Conservation (phyloP, 352 stramenopile genomes). For the Phytophthora lateralis region DNA sequence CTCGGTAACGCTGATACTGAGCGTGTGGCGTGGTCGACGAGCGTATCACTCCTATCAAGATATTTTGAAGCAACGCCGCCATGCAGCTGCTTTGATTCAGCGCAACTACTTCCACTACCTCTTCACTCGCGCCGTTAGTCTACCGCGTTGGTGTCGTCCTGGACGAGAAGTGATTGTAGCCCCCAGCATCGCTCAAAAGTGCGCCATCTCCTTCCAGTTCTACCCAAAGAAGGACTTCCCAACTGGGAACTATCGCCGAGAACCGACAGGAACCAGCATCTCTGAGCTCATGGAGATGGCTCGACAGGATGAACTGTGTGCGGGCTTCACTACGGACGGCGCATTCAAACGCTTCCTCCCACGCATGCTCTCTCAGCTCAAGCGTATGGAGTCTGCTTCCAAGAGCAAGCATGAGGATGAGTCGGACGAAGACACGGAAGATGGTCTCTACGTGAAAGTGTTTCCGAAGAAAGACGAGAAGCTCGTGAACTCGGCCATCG, state of each 20-base stretch:
- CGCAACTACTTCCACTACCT: constrained; percentile 76
- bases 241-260: constrained; percentile 61
- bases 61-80: constrained; percentile 33
- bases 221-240: constrained; percentile 77
- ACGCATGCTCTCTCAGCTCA: constrained; percentile 72
- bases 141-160: constrained; percentile 67
- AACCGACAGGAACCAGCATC: constrained; percentile 40
- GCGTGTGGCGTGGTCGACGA: constrained; percentile 40
- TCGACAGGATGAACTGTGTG: constrained; percentile 71
- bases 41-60: constrained; percentile 38
- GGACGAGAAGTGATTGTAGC: constrained; percentile 72
- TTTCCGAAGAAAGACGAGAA: constrained; percentile 52
- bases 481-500: constrained; percentile 59
- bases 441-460: constrained; percentile 71
- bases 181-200: constrained; percentile 62
- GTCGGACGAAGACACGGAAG: constrained; percentile 15
- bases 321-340: constrained; percentile 73
- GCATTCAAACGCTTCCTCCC: constrained; percentile 80
- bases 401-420: background rate
- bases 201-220: constrained; percentile 78
- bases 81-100: constrained; percentile 63
- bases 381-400: constrained; percentile 44
- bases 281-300: constrained; percentile 60
- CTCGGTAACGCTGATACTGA: constrained; percentile 46
- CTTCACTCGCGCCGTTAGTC: constrained; percentile 57